phyloP scores from a whole-genome alignment of 2,329 filamentous ascomycete species.

The Alternaria conjuncta region DNA sequence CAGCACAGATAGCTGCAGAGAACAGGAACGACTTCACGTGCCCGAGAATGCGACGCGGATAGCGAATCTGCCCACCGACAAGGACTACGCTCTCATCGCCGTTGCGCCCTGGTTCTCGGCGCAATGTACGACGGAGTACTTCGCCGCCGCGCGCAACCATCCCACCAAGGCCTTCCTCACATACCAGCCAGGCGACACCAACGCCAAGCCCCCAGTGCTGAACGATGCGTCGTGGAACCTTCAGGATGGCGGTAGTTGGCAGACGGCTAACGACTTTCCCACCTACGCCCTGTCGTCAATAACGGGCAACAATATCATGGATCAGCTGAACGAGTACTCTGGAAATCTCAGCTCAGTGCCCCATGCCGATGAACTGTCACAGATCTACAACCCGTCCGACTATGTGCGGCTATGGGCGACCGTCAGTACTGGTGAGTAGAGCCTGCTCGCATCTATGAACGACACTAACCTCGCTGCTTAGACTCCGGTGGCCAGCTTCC shows the following conservation, averaged over 20 bases:
- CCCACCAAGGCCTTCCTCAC: conserved; percentile 64
- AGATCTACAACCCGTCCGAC: conserved; percentile 49
- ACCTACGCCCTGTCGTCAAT: conserved; percentile 80
- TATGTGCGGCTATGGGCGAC: conserved; percentile 60
- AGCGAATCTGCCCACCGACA: conserved; percentile 66
- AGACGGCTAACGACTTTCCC: conserved; percentile 72
- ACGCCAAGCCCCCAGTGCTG: conserved; percentile 68
- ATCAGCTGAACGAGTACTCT: conserved; percentile 76
- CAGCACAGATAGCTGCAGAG: conserved; percentile 65
- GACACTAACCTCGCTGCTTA: conserved; percentile 3
- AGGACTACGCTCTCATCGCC: conserved; percentile 76
- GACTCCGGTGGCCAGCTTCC: conserved; percentile 66
- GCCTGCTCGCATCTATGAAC: neutral
- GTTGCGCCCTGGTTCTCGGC: conserved; percentile 84
- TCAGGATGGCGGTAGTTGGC: conserved; percentile 74
- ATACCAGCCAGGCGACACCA: conserved; percentile 57
- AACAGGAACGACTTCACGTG: conserved; percentile 68
- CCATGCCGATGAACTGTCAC: conserved; percentile 46
- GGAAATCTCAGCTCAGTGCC: conserved; percentile 67
- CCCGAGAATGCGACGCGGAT: conserved; percentile 77
- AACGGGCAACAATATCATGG: conserved; percentile 72
- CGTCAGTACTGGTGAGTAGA: conserved; percentile 53
- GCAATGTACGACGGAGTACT: conserved; percentile 75
- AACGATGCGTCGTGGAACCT: conserved; percentile 74
- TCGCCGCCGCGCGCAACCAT: conserved; percentile 67